Evolutionary conservation across 2,329 filamentous ascomycete genomes (phyloP), one percentile per base, ranked within the genome.

Genomic region (Trichoderma sp.): DNA sequence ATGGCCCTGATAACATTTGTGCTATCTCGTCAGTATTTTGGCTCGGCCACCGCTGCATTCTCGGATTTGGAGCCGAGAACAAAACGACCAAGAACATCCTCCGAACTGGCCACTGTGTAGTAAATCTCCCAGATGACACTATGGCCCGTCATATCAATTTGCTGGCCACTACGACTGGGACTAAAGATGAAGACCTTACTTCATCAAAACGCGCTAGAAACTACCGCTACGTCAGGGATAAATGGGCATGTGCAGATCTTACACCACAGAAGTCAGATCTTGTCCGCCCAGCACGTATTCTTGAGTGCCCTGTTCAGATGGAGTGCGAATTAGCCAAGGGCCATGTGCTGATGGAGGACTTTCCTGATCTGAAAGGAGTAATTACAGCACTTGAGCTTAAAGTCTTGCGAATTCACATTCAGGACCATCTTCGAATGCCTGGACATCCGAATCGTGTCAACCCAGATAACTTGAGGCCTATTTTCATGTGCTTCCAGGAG

Each of bases 1-100:
- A 83, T 69, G 77, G 76, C 5, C 80, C 78, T 5, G 72, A 72
- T 71, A 84, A 84, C 71, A 79, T 84, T 56, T 76, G 74, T 10
- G 78, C 82, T 11, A 83, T 83, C 70, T 83, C 82, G 11, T 83
- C 81, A 6, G 81, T 79, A 24, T 84, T 77, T 74, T 84, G 81
- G 82, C 78, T 84, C 14, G 79, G 79, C 3, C 74, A 81, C 70
- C 78, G 78, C 19, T 83, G 81, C 74, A 74, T 84, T 73, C 77
- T 84, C 6, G 83, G 82, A 2, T 75, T 84, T 3, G 75, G 49
- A 5, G 73, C 77, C 11, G 71, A 68, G 16, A 77, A 76, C 49
- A 77, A 82, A 68, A 83, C 82, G 0, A 77, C 81, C 0, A 62
- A 75, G 11, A 83, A 83, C 70, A 74, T 83, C 13, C 71, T 80